Base-by-base conservation (phyloP, 108 stramenopile species). In the Nannochloropsis granulata region DNA sequence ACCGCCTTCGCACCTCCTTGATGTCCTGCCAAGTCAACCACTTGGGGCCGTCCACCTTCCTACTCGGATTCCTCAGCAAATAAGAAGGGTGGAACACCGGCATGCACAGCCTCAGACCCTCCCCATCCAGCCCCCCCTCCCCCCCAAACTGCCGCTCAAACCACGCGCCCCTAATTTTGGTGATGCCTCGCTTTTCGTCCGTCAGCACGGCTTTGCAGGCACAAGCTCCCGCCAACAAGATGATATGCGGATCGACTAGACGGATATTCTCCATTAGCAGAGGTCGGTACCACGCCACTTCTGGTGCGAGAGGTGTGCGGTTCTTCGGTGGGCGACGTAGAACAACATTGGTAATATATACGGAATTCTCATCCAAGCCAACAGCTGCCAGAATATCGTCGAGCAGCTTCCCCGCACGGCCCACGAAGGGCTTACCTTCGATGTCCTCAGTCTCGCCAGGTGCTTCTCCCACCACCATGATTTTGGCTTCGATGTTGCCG, bases 381-480 rank as follows among this genome's bases (percentile, higher is more conserved):
- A 82, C 86, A 23, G 86, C 82, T 12, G 16, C 24, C 12, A 86
- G 24, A 16, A 86, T 83, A 12, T 19, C 43, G 24, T 86, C 86
- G 44, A 86, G 44, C 24, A 86, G 46, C 83, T 82, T 45, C 26
- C 86, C 86, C 5, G 86, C 82, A 8, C 86, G 86, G 16, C 86
- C 86, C 25, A 86, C 86, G 24, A 86, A 86, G 13, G 86, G 86
- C 44, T 82, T 78, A n/a, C 86, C 86, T 23, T 44, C 78, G 14
- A 3, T 25, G 43, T 86, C 86, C 14, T 86, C 86, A n/a, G 46
- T 83, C 2, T 56, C 79, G 0, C 86, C 86, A 13, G 86, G 86
- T 8, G 86, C 86, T 16, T 86, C 86, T 14, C 86, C 86, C 13
- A 86, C 43, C 8, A 86, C 42, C 86, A 86, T 86, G 56, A 86